Conservation (phyloP, 2,329 filamentous ascomycete genomes). For the Elsinoe fawcettii region DNA sequence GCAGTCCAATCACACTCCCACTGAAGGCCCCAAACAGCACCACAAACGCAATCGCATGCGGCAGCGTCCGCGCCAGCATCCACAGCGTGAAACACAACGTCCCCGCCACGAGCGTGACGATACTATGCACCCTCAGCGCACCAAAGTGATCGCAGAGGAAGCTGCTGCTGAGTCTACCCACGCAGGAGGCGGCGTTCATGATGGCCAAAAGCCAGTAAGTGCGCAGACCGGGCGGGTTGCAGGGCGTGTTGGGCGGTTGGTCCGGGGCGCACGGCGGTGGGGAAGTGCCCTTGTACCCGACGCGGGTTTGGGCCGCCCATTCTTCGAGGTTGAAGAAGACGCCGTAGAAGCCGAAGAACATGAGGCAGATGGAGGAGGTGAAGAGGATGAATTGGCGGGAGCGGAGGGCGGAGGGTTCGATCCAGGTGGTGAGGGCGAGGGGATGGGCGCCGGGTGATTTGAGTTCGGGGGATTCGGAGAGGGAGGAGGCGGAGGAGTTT, state of each 20-base stretch:
- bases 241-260: not conserved
- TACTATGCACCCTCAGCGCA: slow-evolving; percentile 40
- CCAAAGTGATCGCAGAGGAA: slow-evolving; percentile 39
- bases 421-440: slow-evolving; percentile 30
- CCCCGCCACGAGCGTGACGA: slow-evolving; percentile 35
- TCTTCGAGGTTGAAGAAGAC: slow-evolving; percentile 48
- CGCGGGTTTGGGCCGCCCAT: slow-evolving; percentile 40
- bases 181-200: slow-evolving; percentile 43
- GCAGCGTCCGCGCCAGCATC: slow-evolving; percentile 33
- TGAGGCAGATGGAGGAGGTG: slow-evolving; percentile 37
- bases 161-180: slow-evolving; percentile 41
- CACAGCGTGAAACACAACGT: slow-evolving; percentile 39
- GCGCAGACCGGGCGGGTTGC: slow-evolving; percentile 27
- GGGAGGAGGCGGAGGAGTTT: slow-evolving; percentile 34
- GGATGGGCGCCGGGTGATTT: slow-evolving; percentile 28
- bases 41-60: slow-evolving; percentile 40
- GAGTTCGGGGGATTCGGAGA: slow-evolving; percentile 29
- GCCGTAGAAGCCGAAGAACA: slow-evolving; percentile 47
- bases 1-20: slow-evolving; percentile 44
- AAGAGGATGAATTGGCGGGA: slow-evolving; percentile 40
- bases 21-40: slow-evolving; percentile 42
- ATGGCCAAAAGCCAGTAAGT: slow-evolving; percentile 44
- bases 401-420: slow-evolving; percentile 39
- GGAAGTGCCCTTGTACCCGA: slow-evolving; percentile 32
- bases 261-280: slow-evolving; percentile 16